Evolutionary conservation across 1,139 yeast genomes (phyloP).

Genomic region (Debaryomycetaceae sp.): DNA sequence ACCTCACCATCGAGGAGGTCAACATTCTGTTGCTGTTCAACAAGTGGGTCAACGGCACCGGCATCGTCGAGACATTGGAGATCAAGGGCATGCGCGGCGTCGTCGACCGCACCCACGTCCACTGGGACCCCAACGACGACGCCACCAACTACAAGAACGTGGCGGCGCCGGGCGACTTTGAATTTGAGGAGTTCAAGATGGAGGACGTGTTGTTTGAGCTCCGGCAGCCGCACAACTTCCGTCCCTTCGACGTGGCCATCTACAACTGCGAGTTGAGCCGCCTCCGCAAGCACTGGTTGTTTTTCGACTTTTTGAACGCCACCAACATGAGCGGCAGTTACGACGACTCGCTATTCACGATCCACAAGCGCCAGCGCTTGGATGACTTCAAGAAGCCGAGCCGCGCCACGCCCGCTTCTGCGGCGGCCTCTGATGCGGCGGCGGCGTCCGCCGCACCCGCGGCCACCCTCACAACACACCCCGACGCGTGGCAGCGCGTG

Average conservation of each 20-base stretch:
- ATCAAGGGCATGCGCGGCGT: slow-evolving; percentile 86
- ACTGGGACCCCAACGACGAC: slow-evolving; percentile 78
- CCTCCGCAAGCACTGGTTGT: slow-evolving; percentile 87
- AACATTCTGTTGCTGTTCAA: slow-evolving; percentile 74
- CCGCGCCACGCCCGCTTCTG: slow-evolving; percentile 2
- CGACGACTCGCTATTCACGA: slow-evolving; percentile 88
- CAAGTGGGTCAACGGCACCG: slow-evolving; percentile 88
- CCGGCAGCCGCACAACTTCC: slow-evolving; percentile 72
- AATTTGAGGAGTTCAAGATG: slow-evolving; percentile 74
- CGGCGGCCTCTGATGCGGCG: neutral
- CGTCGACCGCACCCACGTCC: slow-evolving; percentile 83
- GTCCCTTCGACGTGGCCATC: slow-evolving; percentile 82
- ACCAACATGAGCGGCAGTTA: slow-evolving; percentile 85
- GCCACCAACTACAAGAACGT: slow-evolving; percentile 76
- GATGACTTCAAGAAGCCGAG: slow-evolving; percentile 30
- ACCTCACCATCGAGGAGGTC: slow-evolving; percentile 81
- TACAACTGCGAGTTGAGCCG: slow-evolving; percentile 78
- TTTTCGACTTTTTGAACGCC: slow-evolving; percentile 82
- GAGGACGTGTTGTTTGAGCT: slow-evolving; percentile 82
- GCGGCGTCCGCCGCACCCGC: slow-evolving; percentile 3
- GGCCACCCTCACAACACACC: slow-evolving; percentile 8
- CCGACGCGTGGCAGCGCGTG: slow-evolving; percentile 54
- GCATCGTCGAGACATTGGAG: slow-evolving; percentile 78
- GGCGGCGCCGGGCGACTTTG: slow-evolving; percentile 86
- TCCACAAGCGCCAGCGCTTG: slow-evolving; percentile 69